Evolutionary conservation across 331 rosid genomes (phyloP).

Genomic region (Pyrus hybrid): DNA sequence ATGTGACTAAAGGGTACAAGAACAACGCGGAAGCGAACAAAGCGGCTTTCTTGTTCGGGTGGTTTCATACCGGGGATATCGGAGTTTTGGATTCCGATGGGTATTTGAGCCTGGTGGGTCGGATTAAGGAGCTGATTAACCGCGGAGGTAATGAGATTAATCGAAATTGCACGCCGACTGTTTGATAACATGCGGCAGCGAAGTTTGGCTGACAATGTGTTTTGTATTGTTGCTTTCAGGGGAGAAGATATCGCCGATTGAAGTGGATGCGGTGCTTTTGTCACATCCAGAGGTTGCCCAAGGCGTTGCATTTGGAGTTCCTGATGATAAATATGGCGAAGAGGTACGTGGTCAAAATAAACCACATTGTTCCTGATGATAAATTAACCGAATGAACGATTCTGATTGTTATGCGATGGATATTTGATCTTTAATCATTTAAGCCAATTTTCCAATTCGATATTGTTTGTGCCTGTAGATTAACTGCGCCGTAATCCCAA

Average conservation of each 20-base stretch:
- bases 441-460: background rate
- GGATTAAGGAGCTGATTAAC: conserved; percentile 90
- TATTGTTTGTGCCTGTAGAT: conserved; percentile 12
- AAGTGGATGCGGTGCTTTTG: conserved; percentile 76
- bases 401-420: background rate
- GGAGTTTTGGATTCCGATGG: conserved; percentile 76
- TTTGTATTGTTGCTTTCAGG: conserved; percentile 26
- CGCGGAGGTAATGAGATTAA: conserved; percentile 60
- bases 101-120: conserved; percentile 86
- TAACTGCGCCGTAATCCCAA: conserved; percentile 33
- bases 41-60: conserved; percentile 45
- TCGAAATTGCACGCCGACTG: background rate
- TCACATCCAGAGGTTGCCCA: conserved; percentile 60
- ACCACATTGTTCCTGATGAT: background rate
- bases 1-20: conserved; percentile 41
- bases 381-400: no score
- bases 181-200: background rate
- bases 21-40: conserved; percentile 41
- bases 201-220: background rate
- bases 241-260: conserved; percentile 93
- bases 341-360: conserved; percentile 19
- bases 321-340: conserved; percentile 46
- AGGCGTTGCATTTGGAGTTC: conserved; percentile 45
- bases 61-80: conserved; percentile 93
- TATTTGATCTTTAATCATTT: no score